phyloP scores from a whole-genome alignment of 768 basidiomycete genomes.

The Suillus fuscotomentosus region DNA sequence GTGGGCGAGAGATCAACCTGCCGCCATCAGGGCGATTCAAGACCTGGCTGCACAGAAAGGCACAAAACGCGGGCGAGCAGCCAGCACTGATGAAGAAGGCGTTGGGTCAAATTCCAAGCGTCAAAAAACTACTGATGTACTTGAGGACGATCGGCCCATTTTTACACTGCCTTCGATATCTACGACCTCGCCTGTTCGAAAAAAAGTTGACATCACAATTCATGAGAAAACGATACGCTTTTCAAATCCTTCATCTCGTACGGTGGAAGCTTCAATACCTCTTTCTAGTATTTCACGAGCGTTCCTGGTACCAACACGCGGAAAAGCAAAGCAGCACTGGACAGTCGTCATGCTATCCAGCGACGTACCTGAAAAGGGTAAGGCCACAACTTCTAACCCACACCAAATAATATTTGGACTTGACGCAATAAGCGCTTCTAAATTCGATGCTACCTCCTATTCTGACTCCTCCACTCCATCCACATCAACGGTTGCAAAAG shows the following conservation, averaged over 20 bases:
- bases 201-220: slow-evolving; percentile 68
- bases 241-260: slow-evolving; percentile 47
- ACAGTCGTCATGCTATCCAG: slow-evolving; percentile 62
- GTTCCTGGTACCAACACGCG: slow-evolving; percentile 74
- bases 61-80: slow-evolving; percentile 25
- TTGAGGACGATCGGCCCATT: slow-evolving; percentile 40
- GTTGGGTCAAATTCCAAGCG: slow-evolving; percentile 11
- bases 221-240: slow-evolving; percentile 51
- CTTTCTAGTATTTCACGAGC: slow-evolving; percentile 52
- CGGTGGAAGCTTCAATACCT: slow-evolving; percentile 49
- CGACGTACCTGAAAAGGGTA: slow-evolving; percentile 49
- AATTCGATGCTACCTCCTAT: slow-evolving; percentile 45
- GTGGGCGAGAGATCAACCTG: slow-evolving; percentile 25
- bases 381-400: slow-evolving; percentile 33
- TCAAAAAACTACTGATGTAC: slow-evolving; percentile 17
- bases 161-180: slow-evolving; percentile 67
- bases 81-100: slow-evolving; percentile 10
- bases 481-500: slow-evolving; percentile 42
- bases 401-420: slow-evolving; percentile 70
- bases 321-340: slow-evolving; percentile 72
- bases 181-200: slow-evolving; percentile 70
- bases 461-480: slow-evolving; percentile 25
- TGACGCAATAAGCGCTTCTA: slow-evolving; percentile 51
- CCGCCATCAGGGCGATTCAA: slow-evolving; percentile 20
- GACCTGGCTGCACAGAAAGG: slow-evolving; percentile 9